Evolutionary conservation across 495 filamentous ascomycete species (phyloP).

Genomic region (Annulohypoxylon moriforme): DNA sequence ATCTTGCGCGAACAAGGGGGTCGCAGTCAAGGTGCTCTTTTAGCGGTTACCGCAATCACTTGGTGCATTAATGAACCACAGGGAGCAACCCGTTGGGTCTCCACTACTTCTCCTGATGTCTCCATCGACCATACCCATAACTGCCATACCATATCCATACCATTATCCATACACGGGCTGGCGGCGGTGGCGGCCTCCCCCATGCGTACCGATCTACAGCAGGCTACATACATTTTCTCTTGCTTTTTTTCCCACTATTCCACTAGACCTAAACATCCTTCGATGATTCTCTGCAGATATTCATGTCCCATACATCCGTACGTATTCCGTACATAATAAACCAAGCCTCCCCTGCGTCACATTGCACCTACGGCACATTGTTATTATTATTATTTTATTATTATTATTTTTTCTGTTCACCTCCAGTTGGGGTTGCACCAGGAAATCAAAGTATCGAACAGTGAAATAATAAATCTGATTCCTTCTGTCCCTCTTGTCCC

Average conservation of each 20-base stretch:
- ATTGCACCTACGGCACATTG: conserved; percentile 45
- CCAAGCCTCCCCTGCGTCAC: conserved; percentile 48
- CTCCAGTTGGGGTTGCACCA: conserved; percentile 39
- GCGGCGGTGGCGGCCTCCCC: conserved; percentile 40
- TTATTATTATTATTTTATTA: conserved; percentile 9
- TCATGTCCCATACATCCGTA: conserved; percentile 16
- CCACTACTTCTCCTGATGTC: conserved; percentile 42
- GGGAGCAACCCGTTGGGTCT: conserved; percentile 41
- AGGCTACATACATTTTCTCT: conserved; percentile 33
- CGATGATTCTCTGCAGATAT: conserved; percentile 40
- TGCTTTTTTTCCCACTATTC: conserved; percentile 27
- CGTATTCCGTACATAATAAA: conserved; percentile 34
- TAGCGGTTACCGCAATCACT: conserved; percentile 47
- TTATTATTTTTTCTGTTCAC: conserved; percentile 9
- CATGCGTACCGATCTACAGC: conserved; percentile 44
- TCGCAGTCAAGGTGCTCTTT: conserved; percentile 30
- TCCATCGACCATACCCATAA: conserved; percentile 34
- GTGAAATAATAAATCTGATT: conserved; percentile 29
- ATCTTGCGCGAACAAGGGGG: conserved; percentile 35
- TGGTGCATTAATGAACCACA: conserved; percentile 46
- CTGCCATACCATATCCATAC: conserved; percentile 4
- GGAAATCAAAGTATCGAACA: conserved; percentile 29
- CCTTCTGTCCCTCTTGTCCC: conserved; percentile 9
- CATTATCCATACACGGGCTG: conserved; percentile 18
- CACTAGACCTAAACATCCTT: conserved; percentile 29